Conservation (phyloP, 139 green algal genomes). For the Zygnema cylindricum region DNA sequence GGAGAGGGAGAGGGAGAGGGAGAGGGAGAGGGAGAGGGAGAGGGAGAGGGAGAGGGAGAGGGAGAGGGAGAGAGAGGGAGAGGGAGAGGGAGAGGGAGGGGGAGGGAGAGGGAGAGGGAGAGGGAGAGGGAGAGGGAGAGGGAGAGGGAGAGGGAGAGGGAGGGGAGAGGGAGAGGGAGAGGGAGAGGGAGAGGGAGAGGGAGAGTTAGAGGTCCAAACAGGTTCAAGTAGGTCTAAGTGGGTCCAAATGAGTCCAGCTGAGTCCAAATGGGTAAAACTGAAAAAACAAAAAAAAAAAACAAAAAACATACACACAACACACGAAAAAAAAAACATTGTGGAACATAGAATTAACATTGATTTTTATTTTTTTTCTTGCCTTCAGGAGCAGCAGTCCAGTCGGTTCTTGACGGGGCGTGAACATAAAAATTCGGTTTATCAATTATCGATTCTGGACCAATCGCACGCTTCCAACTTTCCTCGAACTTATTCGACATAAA, state of each 20-base stretch:
- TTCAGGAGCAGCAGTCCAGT: slow-evolving; percentile 77
- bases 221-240: not conserved
- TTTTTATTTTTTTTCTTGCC: not conserved
- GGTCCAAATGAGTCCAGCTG: not conserved
- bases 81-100: no score
- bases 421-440: slow-evolving; percentile 87
- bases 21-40: no score
- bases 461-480: slow-evolving; percentile 51
- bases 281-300: not conserved
- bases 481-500: slow-evolving; percentile 75
- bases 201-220: not conserved
- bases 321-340: not conserved
- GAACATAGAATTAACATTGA: not conserved
- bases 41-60: no score
- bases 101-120: no score
- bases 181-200: slow-evolving; percentile 8
- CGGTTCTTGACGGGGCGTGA: slow-evolving; percentile 76
- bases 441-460: slow-evolving; percentile 62
- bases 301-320: not conserved
- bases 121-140: no score
- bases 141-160: not conserved
- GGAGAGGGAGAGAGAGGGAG: no score
- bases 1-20: no score
- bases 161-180: slow-evolving; percentile 3
- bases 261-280: not conserved